Evolutionary conservation across 352 stramenopile genomes (phyloP).

Genomic region (Pythium insidiosum): DNA sequence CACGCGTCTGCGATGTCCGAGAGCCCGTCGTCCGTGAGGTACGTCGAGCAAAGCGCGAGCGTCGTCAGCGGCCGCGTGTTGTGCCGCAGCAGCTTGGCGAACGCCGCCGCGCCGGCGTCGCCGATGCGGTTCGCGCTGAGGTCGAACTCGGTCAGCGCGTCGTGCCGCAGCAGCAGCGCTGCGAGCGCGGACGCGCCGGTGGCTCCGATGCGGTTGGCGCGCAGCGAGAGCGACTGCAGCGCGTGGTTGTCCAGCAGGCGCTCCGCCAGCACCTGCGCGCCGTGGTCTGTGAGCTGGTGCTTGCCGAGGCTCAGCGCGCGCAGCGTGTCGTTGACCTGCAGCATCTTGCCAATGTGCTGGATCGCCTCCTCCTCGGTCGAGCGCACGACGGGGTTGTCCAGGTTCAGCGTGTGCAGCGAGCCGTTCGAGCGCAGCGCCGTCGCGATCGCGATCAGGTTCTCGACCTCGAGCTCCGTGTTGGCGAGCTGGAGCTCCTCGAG

Average conservation of each 20-base stretch:
- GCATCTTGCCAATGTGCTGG: conserved; percentile 68
- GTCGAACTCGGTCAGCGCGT: conserved; percentile 41
- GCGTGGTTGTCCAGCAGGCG: conserved; percentile 56
- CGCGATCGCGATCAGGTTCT: conserved; percentile 62
- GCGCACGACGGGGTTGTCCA: conserved; percentile 52
- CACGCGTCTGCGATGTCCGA: conserved; percentile 29
- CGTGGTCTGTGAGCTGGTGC: conserved; percentile 61
- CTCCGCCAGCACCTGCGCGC: conserved; percentile 63
- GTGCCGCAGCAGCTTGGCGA: conserved; percentile 39
- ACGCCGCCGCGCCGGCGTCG: conserved; percentile 38
- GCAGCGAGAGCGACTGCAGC: conserved; percentile 43
- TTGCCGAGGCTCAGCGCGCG: conserved; percentile 52
- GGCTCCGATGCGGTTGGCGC: conserved; percentile 61
- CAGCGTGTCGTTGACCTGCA: conserved; percentile 62
- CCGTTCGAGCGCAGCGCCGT: conserved; percentile 36
- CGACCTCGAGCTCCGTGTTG: conserved; percentile 44
- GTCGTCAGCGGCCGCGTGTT: conserved; percentile 31
- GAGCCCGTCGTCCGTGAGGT: conserved; percentile 45
- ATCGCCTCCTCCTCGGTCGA: conserved; percentile 62
- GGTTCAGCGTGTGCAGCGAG: conserved; percentile 27
- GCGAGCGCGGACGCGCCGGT: conserved; percentile 44
- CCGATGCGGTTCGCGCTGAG: conserved; percentile 60
- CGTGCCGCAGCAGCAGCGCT: conserved; percentile 41
- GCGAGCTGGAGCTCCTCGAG: conserved; percentile 45
- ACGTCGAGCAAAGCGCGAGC: conserved; percentile 47